phyloP scores from a whole-genome alignment of 257 asterid species.

The Leonotis leonurus region DNA sequence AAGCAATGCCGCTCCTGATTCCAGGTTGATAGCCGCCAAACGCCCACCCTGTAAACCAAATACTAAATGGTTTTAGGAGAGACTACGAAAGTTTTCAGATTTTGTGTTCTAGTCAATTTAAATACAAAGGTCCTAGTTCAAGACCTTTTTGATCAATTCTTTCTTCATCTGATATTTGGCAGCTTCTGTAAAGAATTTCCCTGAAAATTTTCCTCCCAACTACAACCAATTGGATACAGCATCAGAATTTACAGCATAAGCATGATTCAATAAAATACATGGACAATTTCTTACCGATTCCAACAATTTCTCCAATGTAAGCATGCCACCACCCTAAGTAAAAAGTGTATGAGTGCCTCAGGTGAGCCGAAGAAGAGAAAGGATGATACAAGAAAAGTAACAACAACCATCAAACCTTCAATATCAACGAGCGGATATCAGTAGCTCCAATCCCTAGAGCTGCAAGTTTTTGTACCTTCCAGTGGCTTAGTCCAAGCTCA shows the following conservation, averaged over 20 bases:
- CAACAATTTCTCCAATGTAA: conserved; percentile 66
- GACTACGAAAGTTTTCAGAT: neutral
- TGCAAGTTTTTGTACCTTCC: conserved; percentile 81
- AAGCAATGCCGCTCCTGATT: conserved; percentile 61
- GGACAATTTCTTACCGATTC: conserved; percentile 45
- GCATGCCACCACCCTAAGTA: conserved; percentile 77
- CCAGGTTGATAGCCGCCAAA: conserved; percentile 71
- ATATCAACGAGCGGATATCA: conserved; percentile 48
- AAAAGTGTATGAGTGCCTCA: conserved; percentile 8
- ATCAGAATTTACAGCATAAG: conserved; percentile 14
- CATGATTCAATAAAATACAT: neutral
- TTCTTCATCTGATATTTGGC: conserved; percentile 71
- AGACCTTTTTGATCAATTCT: conserved; percentile 67
- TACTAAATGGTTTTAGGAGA: neutral
- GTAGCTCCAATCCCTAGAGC: conserved; percentile 69
- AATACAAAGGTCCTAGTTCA: neutral
- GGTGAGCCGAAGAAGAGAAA: conserved; percentile 5
- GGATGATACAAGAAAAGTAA: conserved; percentile 1
- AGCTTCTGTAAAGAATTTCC: conserved; percentile 69
- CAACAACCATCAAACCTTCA: conserved; percentile 52
- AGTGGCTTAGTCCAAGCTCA: conserved; percentile 67
- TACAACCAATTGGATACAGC: conserved; percentile 25
- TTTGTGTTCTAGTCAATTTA: conserved; percentile 8
- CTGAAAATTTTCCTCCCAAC: conserved; percentile 75
- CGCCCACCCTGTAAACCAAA: conserved; percentile 61